Percentiles rank a stretch among this genome's conserved stretches.
phyloP scores from a whole-genome alignment of 176 grass and related monocot species.

The Carex cristatella region DNA sequence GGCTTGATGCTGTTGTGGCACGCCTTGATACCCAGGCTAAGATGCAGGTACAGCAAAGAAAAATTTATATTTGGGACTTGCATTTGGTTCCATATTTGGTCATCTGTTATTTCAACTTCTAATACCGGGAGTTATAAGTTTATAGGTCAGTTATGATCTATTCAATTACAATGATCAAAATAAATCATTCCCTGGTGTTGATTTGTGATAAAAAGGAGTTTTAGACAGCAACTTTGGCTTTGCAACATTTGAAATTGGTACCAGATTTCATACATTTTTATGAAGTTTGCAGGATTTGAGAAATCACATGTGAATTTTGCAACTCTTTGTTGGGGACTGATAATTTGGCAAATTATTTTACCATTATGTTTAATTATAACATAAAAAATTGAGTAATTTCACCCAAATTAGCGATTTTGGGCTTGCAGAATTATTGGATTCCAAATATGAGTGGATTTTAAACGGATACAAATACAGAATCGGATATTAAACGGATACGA shows the following conservation, averaged over 20 bases:
- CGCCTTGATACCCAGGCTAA: slow-evolving; percentile 97
- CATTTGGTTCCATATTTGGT: not conserved
- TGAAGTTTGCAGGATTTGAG: not conserved
- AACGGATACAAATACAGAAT: too few species aligned
- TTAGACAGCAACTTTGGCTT: not conserved
- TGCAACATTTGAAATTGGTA: not conserved
- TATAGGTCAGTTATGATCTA: not conserved
- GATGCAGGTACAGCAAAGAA: slow-evolving; percentile 49
- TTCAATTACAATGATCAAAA: not conserved
- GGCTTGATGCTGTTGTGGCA: slow-evolving; percentile 88
- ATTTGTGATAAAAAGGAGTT: not conserved
- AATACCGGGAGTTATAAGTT: not conserved
- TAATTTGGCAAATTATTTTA: not conserved
- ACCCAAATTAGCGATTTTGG: not conserved
- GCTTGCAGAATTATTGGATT: too few species aligned
- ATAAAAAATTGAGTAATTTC: not conserved
- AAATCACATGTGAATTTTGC: not conserved
- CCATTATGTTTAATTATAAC: not conserved
- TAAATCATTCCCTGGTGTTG: not conserved
- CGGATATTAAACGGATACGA: too few species aligned
- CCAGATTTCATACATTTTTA: not conserved
- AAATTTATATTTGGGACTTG: not conserved
- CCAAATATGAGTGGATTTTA: too few species aligned
- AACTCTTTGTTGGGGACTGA: not conserved
- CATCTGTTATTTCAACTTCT: not conserved